Evolutionary conservation across 176 grass and related monocot species (phyloP), one percentile per base, ranked within the genome.

Genomic region (Dactylis glomerata): DNA sequence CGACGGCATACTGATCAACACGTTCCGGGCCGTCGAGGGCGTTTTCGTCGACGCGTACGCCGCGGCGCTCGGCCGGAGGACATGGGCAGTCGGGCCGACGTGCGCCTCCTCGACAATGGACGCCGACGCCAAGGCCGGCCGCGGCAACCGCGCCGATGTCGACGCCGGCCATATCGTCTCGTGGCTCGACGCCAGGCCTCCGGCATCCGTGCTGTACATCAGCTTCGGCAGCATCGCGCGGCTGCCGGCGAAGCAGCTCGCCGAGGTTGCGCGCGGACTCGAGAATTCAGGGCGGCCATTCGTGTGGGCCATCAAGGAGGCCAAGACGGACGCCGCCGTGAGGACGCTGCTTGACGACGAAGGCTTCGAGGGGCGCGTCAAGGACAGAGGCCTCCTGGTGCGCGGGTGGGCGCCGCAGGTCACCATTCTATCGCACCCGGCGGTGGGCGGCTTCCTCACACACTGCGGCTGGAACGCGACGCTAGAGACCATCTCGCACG

Each of bases 391-490:
- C 32, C 88, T 93, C 10, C 13, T 93, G 11, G 38, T 93, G 55
- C 68, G 66, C 2, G 85, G 89, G 10, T 94, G 92, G 92, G 92
- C 68, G 20, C 89, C 83, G 64, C 89, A 94, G 86, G 64, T 91
- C 83, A 50, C 55, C 40, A 91, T 94, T 56, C 1, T 94, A 50
- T 91, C 61, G 77, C 83, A 3, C 92, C 84, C 58, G 84, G 92
- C 40, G 83, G 92, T 61, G 5, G 24, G 57, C 11, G 57, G 24
- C 4, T 94, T 91, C 61, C 68, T 91, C 46, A 87, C 83, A 8
- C 92, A 87, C 75, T 94, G 92, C 42, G 92, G 92, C 5, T 94
- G 92, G 86, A 94, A 94, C 70, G 82, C 89, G 6, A 82, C 58
- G 42, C 22, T 82, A 12, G 92, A 94, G 36, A 68, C 89, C 40